phyloP scores from a whole-genome alignment of 768 basidiomycete genomes.

The Pulveroboletus ravenelii region DNA sequence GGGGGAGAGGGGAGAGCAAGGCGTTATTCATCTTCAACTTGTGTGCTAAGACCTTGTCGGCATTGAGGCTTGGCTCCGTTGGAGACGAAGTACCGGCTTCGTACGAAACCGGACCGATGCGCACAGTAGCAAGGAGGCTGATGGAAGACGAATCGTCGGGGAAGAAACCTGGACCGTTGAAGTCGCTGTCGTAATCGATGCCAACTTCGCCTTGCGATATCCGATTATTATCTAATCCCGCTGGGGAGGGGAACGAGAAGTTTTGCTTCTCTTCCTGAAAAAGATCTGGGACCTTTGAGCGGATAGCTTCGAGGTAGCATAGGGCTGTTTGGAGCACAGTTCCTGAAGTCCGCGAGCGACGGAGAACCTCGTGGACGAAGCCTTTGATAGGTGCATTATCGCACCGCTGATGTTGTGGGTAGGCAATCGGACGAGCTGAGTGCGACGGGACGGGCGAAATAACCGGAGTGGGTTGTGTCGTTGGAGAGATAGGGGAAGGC shows the following conservation, averaged over 20 bases:
- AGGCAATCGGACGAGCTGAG: conserved; percentile 15
- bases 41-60: conserved; percentile 5
- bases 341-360: conserved; percentile 80
- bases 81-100: conserved; percentile 17
- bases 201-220: conserved; percentile 43
- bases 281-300: conserved; percentile 62
- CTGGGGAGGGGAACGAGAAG: conserved; percentile 37
- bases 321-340: conserved; percentile 82
- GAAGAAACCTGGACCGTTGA: conserved; percentile 13
- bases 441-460: conserved; percentile 28
- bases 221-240: conserved; percentile 38
- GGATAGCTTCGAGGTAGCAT: conserved; percentile 84
- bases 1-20: conserved; percentile 33
- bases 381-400: conserved; percentile 58
- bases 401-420: conserved; percentile 16
- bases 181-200: conserved; percentile 37
- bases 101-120: conserved; percentile 31
- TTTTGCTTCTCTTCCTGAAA: conserved; percentile 46
- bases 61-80: conserved; percentile 10
- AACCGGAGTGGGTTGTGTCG: conserved; percentile 34
- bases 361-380: conserved; percentile 86
- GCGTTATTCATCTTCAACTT: conserved; percentile 13
- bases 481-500: conserved; percentile 52
- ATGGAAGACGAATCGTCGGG: conserved; percentile 13
- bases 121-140: conserved; percentile 41